Evolutionary conservation across 345 rosid species (phyloP).

Genomic region (Eucalyptus decipiens): DNA sequence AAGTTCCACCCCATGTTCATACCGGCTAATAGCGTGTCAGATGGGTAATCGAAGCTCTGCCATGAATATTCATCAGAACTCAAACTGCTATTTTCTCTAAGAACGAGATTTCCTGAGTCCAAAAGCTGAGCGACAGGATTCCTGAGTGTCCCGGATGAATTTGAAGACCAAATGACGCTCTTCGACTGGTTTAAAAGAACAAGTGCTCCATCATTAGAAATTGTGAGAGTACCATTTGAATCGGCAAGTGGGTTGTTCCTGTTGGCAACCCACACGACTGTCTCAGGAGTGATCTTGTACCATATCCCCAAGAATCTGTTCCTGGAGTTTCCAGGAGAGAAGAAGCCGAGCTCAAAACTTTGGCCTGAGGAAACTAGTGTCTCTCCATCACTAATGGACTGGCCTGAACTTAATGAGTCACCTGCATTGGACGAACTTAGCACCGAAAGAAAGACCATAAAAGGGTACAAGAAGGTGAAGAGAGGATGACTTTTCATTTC

Average conservation of each 20-base stretch:
- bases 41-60: slow-evolving; percentile 40
- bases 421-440: not conserved
- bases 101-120: slow-evolving; percentile 25
- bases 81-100: not conserved
- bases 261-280: slow-evolving; percentile 37
- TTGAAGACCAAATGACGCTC: slow-evolving; percentile 9
- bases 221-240: slow-evolving; percentile 2
- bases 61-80: not conserved
- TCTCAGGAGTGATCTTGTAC: slow-evolving; percentile 12
- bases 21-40: slow-evolving; percentile 11
- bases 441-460: not conserved
- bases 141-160: not conserved
- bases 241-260: slow-evolving; percentile 10
- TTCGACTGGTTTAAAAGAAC: not conserved
- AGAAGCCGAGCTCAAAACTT: slow-evolving; percentile 24
- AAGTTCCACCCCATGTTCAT: slow-evolving; percentile 27
- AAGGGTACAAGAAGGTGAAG: not conserved
- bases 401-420: not conserved
- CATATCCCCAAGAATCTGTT: slow-evolving; percentile 36
- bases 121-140: slow-evolving; percentile 12
- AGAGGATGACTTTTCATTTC: not conserved
- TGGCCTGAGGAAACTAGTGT: slow-evolving; percentile 4
- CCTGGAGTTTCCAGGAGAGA: slow-evolving; percentile 5
- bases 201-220: slow-evolving; percentile 3
- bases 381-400: slow-evolving; percentile 4